These are phyloP conservation scores for Cymbidium sinense DNA, from an alignment of 106 monocot genomes.

Conservation along the genomic window DNA sequence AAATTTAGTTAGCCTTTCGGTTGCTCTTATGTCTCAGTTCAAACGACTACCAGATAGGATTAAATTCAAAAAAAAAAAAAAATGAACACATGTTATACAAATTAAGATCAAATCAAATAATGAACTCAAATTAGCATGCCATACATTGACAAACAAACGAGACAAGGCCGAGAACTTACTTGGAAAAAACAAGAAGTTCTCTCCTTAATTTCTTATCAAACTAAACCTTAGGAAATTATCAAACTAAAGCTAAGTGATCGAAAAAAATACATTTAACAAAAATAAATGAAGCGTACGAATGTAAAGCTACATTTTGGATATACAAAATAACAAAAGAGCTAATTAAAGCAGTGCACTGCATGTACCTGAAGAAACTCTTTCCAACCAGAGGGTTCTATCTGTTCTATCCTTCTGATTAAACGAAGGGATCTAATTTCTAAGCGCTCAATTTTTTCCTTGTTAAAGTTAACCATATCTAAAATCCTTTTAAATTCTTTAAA, in stretches of 20 bases:
- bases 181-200: neutral
- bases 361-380: constrained; percentile 95
- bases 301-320: neutral
- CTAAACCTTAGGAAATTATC: too few species aligned
- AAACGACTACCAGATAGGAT: neutral
- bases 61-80: neutral
- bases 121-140: neutral
- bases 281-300: neutral
- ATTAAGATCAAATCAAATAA: neutral
- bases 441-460: constrained; percentile 81
- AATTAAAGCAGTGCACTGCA: neutral
- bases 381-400: constrained; percentile 99
- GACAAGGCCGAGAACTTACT: neutral
- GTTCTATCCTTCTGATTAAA: constrained; percentile 59
- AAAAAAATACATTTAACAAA: neutral
- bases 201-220: neutral
- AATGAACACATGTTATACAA: neutral
- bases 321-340: neutral
- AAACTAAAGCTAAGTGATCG: too few species aligned
- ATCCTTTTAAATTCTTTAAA: constrained; percentile 80
- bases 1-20: too few species aligned
- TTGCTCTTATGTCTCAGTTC: neutral
- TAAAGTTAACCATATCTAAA: constrained; percentile 58
- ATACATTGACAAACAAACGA: neutral
- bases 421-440: constrained; percentile 64